Evolutionary conservation across 768 basidiomycete genomes (phyloP), one percentile per base, ranked within the genome.

Genomic region (Russula sp.): DNA sequence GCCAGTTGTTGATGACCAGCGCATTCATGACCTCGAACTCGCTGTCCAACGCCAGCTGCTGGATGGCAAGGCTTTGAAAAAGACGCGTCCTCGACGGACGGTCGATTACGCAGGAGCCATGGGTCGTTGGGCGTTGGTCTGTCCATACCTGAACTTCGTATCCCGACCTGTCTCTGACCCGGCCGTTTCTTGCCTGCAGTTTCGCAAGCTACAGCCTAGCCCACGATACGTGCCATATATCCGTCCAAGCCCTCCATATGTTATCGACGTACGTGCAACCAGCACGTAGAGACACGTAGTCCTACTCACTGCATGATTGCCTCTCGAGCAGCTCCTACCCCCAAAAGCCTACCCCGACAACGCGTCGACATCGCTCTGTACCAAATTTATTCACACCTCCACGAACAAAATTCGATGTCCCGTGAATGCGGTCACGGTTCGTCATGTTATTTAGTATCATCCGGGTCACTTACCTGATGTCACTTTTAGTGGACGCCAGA

Each of bases 381-480:
- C 95, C 50, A 95, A 97, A 74, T 98, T 97, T 69, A 88, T 98
- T 11, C 97, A 99, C 74, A 98, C 96, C 0, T 97, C 95, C 18
- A 98, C 94, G 48, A 99, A 99, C 80, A 99, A 99, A 76, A 93
- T 98, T 67, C 83, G 94, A 59, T 97, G 94, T 79, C 95, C 97
- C 0, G 94, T 98, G 51, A 95, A 98, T 70, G 90, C 94, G 36
- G 96, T 98, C 14, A 87, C 87, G 69, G 95, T 97, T 67, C 69
- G 92, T 84, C 28, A 51, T 34, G 13, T 62, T 36, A 56, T n/a
- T 51, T 50, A 3, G 46, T 59, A 18, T 18, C 6, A 51, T 22
- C 44, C 24, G 58, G 40, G 26, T n/a, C 57, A 49, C 64, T 10
- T 14, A 59, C 49, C 55, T 57, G 14, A 65, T 44, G 26, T 64